Conservation (phyloP, 2,329 filamentous ascomycete genomes). For the Fusarium irregulare region DNA sequence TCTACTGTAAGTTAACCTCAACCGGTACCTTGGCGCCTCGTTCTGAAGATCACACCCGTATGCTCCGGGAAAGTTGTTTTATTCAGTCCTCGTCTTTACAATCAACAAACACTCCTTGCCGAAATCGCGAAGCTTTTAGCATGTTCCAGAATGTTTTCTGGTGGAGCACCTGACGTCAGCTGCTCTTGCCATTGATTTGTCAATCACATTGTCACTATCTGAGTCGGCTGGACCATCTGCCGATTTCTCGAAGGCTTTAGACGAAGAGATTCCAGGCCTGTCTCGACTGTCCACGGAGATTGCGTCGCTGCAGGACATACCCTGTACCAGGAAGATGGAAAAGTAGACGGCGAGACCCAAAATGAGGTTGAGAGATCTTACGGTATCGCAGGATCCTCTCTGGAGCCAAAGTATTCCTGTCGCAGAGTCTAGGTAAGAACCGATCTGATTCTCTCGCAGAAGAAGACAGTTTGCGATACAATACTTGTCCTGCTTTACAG, state of each 20-base stretch:
- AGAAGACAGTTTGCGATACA: background rate
- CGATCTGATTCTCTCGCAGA: background rate
- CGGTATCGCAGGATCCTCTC: background rate
- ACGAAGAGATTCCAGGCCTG: background rate
- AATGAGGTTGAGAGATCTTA: background rate
- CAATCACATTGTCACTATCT: background rate
- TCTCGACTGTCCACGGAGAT: background rate
- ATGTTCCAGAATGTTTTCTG: background rate
- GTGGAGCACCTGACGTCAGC: background rate
- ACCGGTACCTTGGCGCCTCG: slow-evolving; percentile 1
- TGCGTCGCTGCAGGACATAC: background rate
- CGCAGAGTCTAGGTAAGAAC: background rate
- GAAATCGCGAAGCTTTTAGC: background rate
- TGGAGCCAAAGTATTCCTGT: background rate
- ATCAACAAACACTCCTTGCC: background rate
- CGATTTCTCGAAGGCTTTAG: background rate
- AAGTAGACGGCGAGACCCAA: background rate
- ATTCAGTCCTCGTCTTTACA: background rate
- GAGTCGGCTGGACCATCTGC: background rate
- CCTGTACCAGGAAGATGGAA: background rate
- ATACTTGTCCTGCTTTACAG: slow-evolving; percentile 10
- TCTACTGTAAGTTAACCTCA: slow-evolving; percentile 10
- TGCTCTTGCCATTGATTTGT: background rate
- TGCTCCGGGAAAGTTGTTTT: background rate
- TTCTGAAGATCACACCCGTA: slow-evolving; percentile 8